Evolutionary conservation across 768 basidiomycete genomes (phyloP).

Genomic region (Mycena filopes): DNA sequence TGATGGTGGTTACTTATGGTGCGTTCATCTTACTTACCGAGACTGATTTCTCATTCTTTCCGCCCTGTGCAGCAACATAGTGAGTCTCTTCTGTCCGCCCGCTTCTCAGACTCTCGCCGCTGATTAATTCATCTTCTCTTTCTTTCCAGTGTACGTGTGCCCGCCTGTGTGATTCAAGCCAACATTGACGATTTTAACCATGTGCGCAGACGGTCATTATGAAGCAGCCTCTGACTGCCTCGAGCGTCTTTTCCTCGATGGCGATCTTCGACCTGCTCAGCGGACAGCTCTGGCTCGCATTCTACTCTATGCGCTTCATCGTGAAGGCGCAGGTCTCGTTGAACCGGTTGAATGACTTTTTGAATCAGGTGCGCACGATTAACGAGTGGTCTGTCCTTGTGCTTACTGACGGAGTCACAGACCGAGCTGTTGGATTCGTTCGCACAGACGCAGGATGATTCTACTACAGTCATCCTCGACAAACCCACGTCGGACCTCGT

Average conservation of each 20-base stretch:
- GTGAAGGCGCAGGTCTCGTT: constrained; percentile 69
- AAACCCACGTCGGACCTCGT: constrained; percentile 2
- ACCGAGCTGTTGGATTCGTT: constrained; percentile 25
- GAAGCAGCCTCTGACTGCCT: constrained; percentile 51
- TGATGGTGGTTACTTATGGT: constrained; percentile 70
- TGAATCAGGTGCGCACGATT: constrained; percentile 24
- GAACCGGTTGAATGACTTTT: constrained; percentile 58
- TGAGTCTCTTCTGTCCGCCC: neutral
- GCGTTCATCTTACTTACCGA: neutral
- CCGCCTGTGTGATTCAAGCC: neutral
- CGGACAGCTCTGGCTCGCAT: constrained; percentile 55
- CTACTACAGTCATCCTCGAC: too few relatives aligned
- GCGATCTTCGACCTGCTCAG: constrained; percentile 68
- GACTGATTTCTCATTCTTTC: neutral
- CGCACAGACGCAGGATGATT: neutral
- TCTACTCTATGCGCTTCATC: constrained; percentile 39
- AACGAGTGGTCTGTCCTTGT: neutral
- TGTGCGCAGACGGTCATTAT: constrained; percentile 52
- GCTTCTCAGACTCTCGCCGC: too few relatives aligned
- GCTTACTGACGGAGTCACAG: constrained; percentile 11
- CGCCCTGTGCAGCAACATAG: constrained; percentile 58
- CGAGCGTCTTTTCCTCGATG: constrained; percentile 59
- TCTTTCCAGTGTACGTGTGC: neutral
- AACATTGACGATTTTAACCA: too few relatives aligned
- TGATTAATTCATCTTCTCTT: constrained; percentile 36